Base-by-base conservation (phyloP, 139 green algal genomes). In the Nannochloris sp. region DNA sequence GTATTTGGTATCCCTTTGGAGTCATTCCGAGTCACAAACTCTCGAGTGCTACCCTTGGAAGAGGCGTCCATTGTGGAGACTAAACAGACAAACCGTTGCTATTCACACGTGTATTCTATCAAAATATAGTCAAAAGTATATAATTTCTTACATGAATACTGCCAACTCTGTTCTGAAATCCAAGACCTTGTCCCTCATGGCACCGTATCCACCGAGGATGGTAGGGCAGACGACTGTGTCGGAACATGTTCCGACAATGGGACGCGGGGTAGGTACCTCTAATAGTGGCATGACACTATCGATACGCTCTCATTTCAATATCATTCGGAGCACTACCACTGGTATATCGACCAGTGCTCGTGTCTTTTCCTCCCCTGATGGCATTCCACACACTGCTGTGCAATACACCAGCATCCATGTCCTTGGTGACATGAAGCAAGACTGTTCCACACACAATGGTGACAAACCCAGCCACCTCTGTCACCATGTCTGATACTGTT, bases 381-480 rank as follows among this genome's bases (percentile, higher is more conserved):
- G 33, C 33, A 40, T 40, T 51, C 56, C 56, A 49, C 26, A 46
- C 23, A 58, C n/a, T n/a, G 20, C 46, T n/a, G 12, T 37, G 33
- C 17, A 60, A 33, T 30, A 14, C 2, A 28, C 64, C 13, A 69
- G 86, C 60, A 46, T 89, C 84, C 51, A 91, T 44, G 66, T 94
- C 85, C 51, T 81, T 89, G 6, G 92, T 97, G 30, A 80, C 74
- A 62, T 97, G 90, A 61, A 98, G 79, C 67, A 98, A 62, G 70
- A 96, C 92, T 13, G 88, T 95, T 43, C 93, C 92, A 45, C 68
- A 78, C 2, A 98, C 71, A 26, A 98, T 95, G n/a, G 87, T 97
- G 0, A 94, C 61, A 74, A 98, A 98, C 2, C 92, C 92, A 46
- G 79, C 90, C 1, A 75, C 49, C 77, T 97, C 80, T 2, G 76